These are phyloP conservation scores for Simplicillium aogashimaense DNA, from an alignment of 2,329 filamentous ascomycete genomes.

Conservation along the genomic window DNA sequence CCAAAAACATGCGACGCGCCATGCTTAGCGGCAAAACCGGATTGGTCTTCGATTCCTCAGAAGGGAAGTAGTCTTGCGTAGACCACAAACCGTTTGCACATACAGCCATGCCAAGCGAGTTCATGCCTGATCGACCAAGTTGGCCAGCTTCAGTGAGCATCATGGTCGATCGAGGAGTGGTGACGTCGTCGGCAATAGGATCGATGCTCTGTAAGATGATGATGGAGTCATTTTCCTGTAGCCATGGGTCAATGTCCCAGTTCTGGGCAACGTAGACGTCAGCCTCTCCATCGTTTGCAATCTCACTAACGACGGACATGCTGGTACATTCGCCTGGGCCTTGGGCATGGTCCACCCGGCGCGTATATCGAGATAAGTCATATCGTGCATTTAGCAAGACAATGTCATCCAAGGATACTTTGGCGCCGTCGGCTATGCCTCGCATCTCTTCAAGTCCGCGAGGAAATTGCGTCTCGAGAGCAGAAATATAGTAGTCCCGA, in stretches of 20 bases:
- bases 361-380: constrained; percentile 43
- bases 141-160: constrained; percentile 18
- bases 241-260: constrained; percentile 31
- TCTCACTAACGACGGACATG: constrained; percentile 13
- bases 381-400: constrained; percentile 30
- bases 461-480: constrained; percentile 5
- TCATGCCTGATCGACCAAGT: constrained; percentile 17
- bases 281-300: constrained; percentile 7
- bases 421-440: no score
- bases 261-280: constrained; percentile 38
- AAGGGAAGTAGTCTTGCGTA: constrained; percentile 14
- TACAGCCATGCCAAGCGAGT: constrained; percentile 15
- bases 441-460: no score
- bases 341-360: constrained; percentile 23
- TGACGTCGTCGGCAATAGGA: constrained; percentile 9
- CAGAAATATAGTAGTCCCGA: constrained; percentile 1
- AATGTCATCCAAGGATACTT: no score
- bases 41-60: no score
- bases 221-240: constrained; percentile 12
- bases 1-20: no score
- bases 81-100: constrained; percentile 16
- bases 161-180: constrained; percentile 12
- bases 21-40: no score
- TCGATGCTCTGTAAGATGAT: constrained; percentile 12
- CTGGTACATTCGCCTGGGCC: constrained; percentile 35